Evolutionary conservation across 805 yeast species (phyloP), one percentile per base, ranked within the genome.

Genomic region (Hanseniaspora vineae): DNA sequence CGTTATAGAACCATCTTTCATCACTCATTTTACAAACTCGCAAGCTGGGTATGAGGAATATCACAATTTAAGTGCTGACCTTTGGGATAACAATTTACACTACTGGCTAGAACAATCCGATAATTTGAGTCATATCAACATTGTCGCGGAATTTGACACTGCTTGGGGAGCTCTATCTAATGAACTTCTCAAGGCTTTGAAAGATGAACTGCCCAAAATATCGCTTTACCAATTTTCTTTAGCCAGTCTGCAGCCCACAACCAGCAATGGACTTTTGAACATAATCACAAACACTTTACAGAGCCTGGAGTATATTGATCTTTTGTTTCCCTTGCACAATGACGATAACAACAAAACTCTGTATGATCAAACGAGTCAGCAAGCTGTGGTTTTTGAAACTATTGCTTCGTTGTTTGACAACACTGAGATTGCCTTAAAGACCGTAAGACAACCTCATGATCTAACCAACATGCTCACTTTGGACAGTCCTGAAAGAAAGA

Each of bases 141-240:
- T 85, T 0, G 57, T 80, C 2, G 74, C 83, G 0, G 96, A 88
- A 46, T 54, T 81, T 2, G 95, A 85, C 58, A 71, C 77, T 19
- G 84, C 82, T 0, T 90, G 97, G 97, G 82, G 87, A 44, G 95
- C 95, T 0, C 78, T 84, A 54, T 62, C 84, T 4, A 60, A 65
- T 39, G 69, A 70, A 43, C 53, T 79, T 51, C 49, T 88, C 20
- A 55, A 65, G n/a, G 73, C 70, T 8, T 45, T 88, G 17, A 69
- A 76, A 48, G 96, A 89, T 58, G 94, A 85, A 55, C 67, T 80
- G 14, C 72, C 80, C 1, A 78, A 77, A 55, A 58, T 62, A 2
- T 55, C 69, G 2, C 51, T 72, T 0, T 67, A 72, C 39, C 66
- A 44, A n/a, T 48, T 42, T 15, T 44, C 50, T 12, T 17, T 73